Conservation (phyloP, 129 eudicot genomes). For the Arctium lappa region DNA sequence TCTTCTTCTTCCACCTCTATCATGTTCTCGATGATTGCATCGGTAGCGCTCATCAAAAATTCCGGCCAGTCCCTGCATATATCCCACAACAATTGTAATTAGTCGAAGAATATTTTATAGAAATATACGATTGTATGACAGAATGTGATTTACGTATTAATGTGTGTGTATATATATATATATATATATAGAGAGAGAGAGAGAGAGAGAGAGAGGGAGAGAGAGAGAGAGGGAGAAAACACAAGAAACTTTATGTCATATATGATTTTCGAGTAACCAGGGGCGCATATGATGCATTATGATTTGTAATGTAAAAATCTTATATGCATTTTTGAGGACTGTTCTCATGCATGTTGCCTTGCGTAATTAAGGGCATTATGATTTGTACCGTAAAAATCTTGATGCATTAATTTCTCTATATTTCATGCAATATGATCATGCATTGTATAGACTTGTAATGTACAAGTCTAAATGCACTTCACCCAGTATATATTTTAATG, state of each 20-base stretch:
- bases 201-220: too few species aligned
- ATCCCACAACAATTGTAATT: neutral
- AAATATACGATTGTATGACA: neutral
- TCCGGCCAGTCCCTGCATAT: constrained; percentile 15
- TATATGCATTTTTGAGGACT: neutral
- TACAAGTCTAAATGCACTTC: neutral
- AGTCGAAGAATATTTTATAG: neutral
- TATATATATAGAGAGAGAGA: too few species aligned
- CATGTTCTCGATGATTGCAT: constrained; percentile 64
- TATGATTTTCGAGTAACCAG: too few species aligned
- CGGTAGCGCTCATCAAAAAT: constrained; percentile 47
- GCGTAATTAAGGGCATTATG: neutral
- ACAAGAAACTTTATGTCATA: neutral
- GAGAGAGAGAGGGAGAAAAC: neutral
- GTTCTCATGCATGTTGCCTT: neutral
- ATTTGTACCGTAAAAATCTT: too few species aligned
- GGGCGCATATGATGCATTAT: too few species aligned
- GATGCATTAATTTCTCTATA: too few species aligned
- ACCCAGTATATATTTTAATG: neutral
- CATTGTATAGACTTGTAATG: neutral
- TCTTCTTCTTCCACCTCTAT: constrained; percentile 53
- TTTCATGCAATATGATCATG: neutral
- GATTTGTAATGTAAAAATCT: neutral
- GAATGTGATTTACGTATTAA: neutral
- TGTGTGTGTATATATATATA: too few species aligned